These are phyloP conservation scores for Magnaporthiopsis incrustans DNA, from an alignment of 2,329 filamentous ascomycete species.

Conservation along the genomic window DNA sequence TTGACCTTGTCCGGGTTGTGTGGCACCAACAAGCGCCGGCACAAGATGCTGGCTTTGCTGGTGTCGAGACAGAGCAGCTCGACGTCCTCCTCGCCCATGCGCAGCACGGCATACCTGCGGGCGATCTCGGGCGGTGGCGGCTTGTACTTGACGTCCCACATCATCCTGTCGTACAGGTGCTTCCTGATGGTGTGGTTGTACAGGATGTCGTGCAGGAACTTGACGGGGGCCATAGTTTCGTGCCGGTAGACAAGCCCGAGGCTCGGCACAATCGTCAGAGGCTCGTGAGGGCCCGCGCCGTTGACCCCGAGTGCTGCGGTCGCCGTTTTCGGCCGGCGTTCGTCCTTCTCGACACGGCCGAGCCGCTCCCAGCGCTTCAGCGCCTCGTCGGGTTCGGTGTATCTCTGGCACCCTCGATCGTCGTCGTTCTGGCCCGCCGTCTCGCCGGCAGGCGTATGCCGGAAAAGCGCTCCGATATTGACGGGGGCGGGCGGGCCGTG, in stretches of 20 bases:
- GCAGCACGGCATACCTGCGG: conserved; percentile 29
- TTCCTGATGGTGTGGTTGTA: conserved; percentile 1
- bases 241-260: conserved; percentile 1
- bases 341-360: not conserved
- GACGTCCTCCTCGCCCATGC: conserved; percentile 40
- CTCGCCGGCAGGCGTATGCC: no score
- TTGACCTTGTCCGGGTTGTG: conserved; percentile 17
- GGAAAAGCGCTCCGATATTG: not conserved
- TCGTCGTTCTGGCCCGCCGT: not conserved
- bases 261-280: conserved; percentile 6
- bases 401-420: not conserved
- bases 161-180: not conserved
- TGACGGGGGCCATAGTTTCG: not conserved
- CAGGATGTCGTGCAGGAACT: not conserved
- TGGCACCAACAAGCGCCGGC: conserved; percentile 24
- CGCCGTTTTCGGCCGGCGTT: not conserved
- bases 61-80: conserved; percentile 34
- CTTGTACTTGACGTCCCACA: not conserved
- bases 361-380: not conserved
- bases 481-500: not conserved
- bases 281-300: not conserved
- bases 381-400: not conserved
- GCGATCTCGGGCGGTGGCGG: conserved; percentile 10
- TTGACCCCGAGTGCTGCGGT: not conserved
- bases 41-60: conserved; percentile 14